Conservation (phyloP, 2,329 filamentous ascomycete species). For the Lachnellula cervina region DNA sequence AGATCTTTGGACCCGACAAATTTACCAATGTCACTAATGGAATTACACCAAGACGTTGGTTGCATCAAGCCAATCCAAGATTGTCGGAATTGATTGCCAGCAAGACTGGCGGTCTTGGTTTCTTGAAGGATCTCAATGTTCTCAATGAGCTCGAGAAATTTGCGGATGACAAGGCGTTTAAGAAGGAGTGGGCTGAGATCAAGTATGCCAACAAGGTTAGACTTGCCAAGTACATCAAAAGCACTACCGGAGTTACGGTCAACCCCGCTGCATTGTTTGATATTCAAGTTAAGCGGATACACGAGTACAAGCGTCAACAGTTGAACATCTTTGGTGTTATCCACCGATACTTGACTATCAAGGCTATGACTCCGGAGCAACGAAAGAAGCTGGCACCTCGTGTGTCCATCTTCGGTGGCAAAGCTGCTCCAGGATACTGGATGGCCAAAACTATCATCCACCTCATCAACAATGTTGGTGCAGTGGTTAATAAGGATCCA, state of each 20-base stretch:
- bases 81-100: constrained; percentile 88
- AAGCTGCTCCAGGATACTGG: constrained; percentile 98
- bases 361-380: constrained; percentile 76
- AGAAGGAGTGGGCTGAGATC: constrained; percentile 92
- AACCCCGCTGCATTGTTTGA: constrained; percentile 89
- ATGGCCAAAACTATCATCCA: constrained; percentile 99
- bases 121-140: constrained; percentile 83
- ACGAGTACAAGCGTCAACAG: constrained; percentile 99
- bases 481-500: constrained; percentile 85
- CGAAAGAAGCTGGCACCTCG: constrained; percentile 81
- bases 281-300: constrained; percentile 97
- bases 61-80: constrained; percentile 93
- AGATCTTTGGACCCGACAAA: constrained; percentile 91
- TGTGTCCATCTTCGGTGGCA: constrained; percentile 95
- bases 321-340: constrained; percentile 99
- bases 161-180: constrained; percentile 82
- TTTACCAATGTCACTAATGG: constrained; percentile 99
- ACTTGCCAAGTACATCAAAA: constrained; percentile 86
- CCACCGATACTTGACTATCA: constrained; percentile 85
- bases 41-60: constrained; percentile 91
- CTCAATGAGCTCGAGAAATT: constrained; percentile 82
- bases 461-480: constrained; percentile 85
- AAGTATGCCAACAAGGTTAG: constrained; percentile 94
- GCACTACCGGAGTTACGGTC: constrained; percentile 71
- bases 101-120: constrained; percentile 77